Base-by-base conservation (phyloP, 129 eudicot genomes). In the Chrysanthemum lavandulifolium region DNA sequence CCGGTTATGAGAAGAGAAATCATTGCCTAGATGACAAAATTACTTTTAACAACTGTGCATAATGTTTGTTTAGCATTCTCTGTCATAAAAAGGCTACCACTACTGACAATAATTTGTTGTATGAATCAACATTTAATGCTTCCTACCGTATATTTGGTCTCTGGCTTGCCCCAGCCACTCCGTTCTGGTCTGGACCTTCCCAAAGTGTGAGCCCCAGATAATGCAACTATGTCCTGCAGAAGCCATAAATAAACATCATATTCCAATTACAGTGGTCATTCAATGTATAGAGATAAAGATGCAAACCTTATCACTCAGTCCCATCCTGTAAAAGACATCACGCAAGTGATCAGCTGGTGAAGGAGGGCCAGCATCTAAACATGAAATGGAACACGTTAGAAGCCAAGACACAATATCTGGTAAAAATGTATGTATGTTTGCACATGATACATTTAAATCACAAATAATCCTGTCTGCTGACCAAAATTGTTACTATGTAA, bases 151-250 rank as follows among this genome's bases (percentile, higher is more conserved):
- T 94, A 94, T 79, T 88, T 86, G 36, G 99, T 94, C 85, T 90
- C 93, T 36, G 99, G 96, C 83, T 94, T 94, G 78, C 99, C 99
- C 99, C 99, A 94, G 48, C 99, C 99, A 62, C 99, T 94, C 52
- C 99, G 99, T 53, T 94, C 99, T 12, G 99, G 99, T 83, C 96
- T 82, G 52, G 99, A 90, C 84, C 99, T 88, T 33, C 99, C 99
- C 78, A 94, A 75, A 14, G 99, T 94, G 67, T 94, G 99, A 14
- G 97, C 99, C 61, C 99, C 99, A 73, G 99, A 94, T 65, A 94
- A 88, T 27, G 97, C 99, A 75, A 94, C 99, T 59, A 94, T 90
- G 62, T 94, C 99, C 99, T 94, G 86, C 54, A 61, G 40, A 60
- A 1, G 19, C 73, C 57, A 51, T 53, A 31, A 4, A 23, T 70